Evolutionary conservation across 1,139 yeast species (phyloP).

Genomic region (Meyerozyma smithsonii): DNA sequence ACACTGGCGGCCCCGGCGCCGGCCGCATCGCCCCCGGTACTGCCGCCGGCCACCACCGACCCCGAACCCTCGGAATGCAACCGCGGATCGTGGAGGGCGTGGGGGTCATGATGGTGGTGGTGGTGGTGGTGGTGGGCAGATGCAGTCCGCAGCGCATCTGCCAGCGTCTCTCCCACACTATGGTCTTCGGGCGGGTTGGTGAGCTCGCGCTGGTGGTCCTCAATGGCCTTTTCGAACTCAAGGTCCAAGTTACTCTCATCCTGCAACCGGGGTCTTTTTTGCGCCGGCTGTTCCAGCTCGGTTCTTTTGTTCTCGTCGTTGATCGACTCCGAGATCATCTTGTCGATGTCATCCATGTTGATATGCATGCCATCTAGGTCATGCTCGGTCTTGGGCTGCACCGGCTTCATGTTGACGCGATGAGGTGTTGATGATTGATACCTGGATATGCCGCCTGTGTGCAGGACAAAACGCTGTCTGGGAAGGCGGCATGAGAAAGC

Average conservation of each 20-base stretch:
- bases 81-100: not conserved
- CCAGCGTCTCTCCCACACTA: no score
- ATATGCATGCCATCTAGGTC: conserved; percentile 8
- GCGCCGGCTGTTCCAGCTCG: not conserved
- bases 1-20: no score
- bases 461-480: no score
- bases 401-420: conserved; percentile 3
- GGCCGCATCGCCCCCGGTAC: not conserved
- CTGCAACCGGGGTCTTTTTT: conserved; percentile 3
- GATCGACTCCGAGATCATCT: conserved; percentile 15
- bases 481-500: not conserved
- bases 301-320: conserved; percentile 6
- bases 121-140: not conserved
- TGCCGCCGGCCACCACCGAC: not conserved
- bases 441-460: not conserved
- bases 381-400: conserved; percentile 4
- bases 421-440: not conserved
- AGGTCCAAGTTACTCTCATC: conserved; percentile 6
- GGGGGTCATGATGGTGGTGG: not conserved
- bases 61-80: not conserved
- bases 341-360: conserved; percentile 15
- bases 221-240: conserved; percentile 8
- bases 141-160: no score
- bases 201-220: conserved; percentile 6
- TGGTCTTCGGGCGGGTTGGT: conserved; percentile 3